Conservation (phyloP, 208 protist species). For the Leishmania lainsoni region DNA sequence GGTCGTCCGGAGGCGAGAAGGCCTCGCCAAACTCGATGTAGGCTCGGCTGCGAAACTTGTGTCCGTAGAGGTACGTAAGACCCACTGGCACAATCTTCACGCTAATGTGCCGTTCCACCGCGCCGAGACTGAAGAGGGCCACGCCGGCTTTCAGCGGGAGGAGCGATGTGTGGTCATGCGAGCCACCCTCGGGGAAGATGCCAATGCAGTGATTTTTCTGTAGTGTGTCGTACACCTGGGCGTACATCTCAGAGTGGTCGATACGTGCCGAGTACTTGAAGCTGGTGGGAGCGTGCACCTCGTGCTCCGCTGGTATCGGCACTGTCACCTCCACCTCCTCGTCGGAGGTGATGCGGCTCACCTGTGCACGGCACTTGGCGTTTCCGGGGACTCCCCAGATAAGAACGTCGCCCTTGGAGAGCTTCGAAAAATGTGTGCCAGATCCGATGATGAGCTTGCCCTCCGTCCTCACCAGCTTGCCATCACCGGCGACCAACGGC, state of each 20-base stretch:
- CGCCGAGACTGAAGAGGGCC: slow-evolving; percentile 92
- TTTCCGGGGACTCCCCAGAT: slow-evolving; percentile 44
- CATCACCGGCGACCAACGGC: slow-evolving; percentile 55
- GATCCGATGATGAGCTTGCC: slow-evolving; percentile 58
- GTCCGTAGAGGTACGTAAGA: slow-evolving; percentile 92
- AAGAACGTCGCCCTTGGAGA: slow-evolving; percentile 78
- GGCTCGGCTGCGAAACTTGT: slow-evolving; percentile 91
- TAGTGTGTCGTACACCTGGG: slow-evolving; percentile 89
- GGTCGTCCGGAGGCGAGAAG: slow-evolving; percentile 69
- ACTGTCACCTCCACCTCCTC: slow-evolving; percentile 79
- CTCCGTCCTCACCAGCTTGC: slow-evolving; percentile 51
- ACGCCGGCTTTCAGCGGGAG: slow-evolving; percentile 95
- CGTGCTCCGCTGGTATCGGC: slow-evolving; percentile 60
- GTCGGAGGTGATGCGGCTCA: slow-evolving; percentile 65
- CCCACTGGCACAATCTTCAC: slow-evolving; percentile 91
- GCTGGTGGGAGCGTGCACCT: slow-evolving; percentile 36
- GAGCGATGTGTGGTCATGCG: slow-evolving; percentile 94
- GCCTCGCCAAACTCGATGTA: slow-evolving; percentile 90
- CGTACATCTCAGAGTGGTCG: slow-evolving; percentile 92
- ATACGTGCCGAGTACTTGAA: slow-evolving; percentile 87
- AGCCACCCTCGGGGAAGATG: slow-evolving; percentile 97
- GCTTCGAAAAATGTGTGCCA: slow-evolving; percentile 71
- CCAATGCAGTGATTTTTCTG: slow-evolving; percentile 87
- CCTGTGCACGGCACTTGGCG: slow-evolving; percentile 67
- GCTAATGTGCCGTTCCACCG: slow-evolving; percentile 78